These are phyloP conservation scores for Phaeotremella skinneri DNA, from an alignment of 768 basidiomycete species.

Conservation along the genomic window DNA sequence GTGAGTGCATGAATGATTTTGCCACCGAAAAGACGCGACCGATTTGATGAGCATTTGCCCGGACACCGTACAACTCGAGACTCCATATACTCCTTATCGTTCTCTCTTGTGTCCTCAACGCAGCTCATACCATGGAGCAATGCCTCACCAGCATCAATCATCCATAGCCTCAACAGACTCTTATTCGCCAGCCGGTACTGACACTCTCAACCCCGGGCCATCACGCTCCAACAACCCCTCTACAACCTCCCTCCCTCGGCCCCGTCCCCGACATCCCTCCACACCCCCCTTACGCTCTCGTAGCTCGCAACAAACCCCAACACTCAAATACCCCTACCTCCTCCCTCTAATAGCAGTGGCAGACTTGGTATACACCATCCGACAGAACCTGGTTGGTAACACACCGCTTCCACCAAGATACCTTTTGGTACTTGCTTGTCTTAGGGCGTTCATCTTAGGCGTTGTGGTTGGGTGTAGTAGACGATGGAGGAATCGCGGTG, in stretches of 20 bases:
- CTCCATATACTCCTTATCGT: too few species aligned
- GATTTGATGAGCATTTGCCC: too few species aligned
- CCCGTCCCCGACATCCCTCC: neutral
- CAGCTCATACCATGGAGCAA: too few species aligned
- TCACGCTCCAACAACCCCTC: too few species aligned
- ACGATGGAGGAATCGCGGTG: conserved; percentile 32
- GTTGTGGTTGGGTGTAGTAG: conserved; percentile 16
- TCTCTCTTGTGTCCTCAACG: too few species aligned
- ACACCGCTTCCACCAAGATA: conserved; percentile 1
- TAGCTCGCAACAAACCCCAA: conserved; percentile 3
- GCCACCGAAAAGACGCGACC: too few species aligned
- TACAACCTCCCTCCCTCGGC: neutral
- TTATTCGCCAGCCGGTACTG: too few species aligned
- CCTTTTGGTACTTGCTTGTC: conserved; percentile 8
- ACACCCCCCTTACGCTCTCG: neutral
- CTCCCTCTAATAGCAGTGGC: conserved; percentile 16
- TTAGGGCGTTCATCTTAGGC: conserved; percentile 7
- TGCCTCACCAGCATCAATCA: too few species aligned
- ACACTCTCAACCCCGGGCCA: too few species aligned
- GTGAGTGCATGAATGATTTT: too few species aligned
- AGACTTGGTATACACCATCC: conserved; percentile 23
- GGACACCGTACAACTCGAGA: too few species aligned
- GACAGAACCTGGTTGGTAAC: neutral
- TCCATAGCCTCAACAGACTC: too few species aligned
- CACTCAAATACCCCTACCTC: conserved; percentile 28